Evolutionary conservation across 2,329 filamentous ascomycete genomes (phyloP).

Genomic region (Penicillium nordicum): DNA sequence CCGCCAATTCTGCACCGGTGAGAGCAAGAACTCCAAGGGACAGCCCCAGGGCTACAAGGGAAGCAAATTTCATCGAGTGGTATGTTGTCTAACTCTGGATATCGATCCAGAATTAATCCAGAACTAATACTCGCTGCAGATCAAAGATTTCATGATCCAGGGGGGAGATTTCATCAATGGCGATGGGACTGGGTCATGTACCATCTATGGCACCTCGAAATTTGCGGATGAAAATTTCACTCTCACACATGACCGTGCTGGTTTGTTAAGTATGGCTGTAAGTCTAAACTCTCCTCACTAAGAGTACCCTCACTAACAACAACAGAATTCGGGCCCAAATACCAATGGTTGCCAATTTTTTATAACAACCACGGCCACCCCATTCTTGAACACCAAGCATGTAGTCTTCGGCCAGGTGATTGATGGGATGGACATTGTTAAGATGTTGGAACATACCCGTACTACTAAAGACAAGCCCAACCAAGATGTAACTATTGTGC

Average conservation of each 20-base stretch:
- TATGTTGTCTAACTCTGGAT: slow-evolving; percentile 46
- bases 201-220: slow-evolving; percentile 78
- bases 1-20: slow-evolving; percentile 92
- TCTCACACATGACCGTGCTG: slow-evolving; percentile 72
- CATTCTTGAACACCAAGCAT: slow-evolving; percentile 88
- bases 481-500: slow-evolving; percentile 75
- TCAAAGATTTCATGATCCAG: slow-evolving; percentile 96
- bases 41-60: slow-evolving; percentile 91
- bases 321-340: slow-evolving; percentile 80
- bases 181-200: slow-evolving; percentile 82
- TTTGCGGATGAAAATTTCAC: slow-evolving; percentile 91
- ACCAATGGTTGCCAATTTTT: slow-evolving; percentile 98
- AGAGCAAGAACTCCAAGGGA: slow-evolving; percentile 73
- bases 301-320: background rate
- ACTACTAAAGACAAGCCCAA: slow-evolving; percentile 81
- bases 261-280: slow-evolving; percentile 90
- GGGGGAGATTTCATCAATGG: slow-evolving; percentile 94
- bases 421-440: slow-evolving; percentile 84
- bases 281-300: slow-evolving; percentile 33
- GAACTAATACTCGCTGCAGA: slow-evolving; percentile 50
- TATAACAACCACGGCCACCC: slow-evolving; percentile 83
- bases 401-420: slow-evolving; percentile 91
- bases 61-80: slow-evolving; percentile 89
- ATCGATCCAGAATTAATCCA: background rate
- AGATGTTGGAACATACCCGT: slow-evolving; percentile 88